These are phyloP conservation scores for Achaetomium macrosporum DNA, from an alignment of 2,329 filamentous ascomycete species.

Conservation along the genomic window DNA sequence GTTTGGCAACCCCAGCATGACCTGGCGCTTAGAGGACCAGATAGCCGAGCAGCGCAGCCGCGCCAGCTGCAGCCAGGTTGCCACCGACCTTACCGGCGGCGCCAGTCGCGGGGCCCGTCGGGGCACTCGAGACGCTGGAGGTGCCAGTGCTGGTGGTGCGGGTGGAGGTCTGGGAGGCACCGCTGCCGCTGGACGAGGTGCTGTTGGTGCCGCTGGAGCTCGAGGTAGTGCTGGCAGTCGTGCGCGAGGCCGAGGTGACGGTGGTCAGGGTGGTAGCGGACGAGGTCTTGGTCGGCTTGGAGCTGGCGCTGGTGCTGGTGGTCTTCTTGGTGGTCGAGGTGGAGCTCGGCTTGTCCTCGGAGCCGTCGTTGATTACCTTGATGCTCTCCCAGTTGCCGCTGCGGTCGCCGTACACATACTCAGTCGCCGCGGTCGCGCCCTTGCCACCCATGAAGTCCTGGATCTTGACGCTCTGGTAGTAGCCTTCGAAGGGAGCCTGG, in stretches of 20 bases:
- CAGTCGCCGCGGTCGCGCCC: conserved; percentile 43
- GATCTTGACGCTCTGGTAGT: conserved; percentile 53
- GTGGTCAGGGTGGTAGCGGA: conserved; percentile 22
- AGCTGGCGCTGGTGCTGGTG: conserved; percentile 14
- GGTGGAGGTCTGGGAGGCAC: conserved; percentile 9
- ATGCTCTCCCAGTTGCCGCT: conserved; percentile 48
- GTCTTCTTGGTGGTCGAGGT: conserved; percentile 14
- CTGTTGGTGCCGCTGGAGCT: conserved; percentile 14
- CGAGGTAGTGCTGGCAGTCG: conserved; percentile 18
- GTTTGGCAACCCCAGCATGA: not conserved
- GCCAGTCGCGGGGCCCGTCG: conserved; percentile 16
- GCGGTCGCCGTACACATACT: conserved; percentile 48
- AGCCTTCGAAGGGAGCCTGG: conserved; percentile 47
- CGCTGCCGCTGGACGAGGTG: conserved; percentile 9
- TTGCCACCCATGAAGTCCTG: conserved; percentile 48
- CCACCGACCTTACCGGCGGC: conserved; percentile 22
- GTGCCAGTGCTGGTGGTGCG: conserved; percentile 10
- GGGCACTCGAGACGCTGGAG: conserved; percentile 1
- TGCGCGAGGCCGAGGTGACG: conserved; percentile 6
- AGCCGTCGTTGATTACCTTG: conserved; percentile 40
- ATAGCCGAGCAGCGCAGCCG: conserved; percentile 24
- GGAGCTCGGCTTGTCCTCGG: conserved; percentile 20
- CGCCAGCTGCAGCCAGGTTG: conserved; percentile 22
- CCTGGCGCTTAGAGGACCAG: conserved; percentile 23
- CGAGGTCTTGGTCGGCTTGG: conserved; percentile 25